Evolutionary conservation across 208 protist species (phyloP), one percentile per base, ranked within the genome.

Genomic region (Perkinsela sp.): DNA sequence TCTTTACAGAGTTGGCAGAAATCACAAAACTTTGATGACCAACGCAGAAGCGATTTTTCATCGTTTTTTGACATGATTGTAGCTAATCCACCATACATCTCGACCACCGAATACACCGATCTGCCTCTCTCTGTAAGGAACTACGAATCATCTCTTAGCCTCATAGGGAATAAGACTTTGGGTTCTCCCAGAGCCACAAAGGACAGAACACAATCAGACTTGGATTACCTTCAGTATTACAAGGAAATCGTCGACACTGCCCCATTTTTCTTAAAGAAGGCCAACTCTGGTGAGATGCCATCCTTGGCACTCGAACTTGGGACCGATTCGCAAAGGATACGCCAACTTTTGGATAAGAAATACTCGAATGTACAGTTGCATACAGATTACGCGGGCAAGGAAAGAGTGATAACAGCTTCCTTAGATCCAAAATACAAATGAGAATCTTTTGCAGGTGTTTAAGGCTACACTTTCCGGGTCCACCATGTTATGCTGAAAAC

Each of bases 61-160:
- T n/a, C 6, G 6, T 57, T 74, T 1, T 88, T 88, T 73, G 86
- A 91, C 67, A 68, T 85, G 40, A 73, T 91, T 30, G 82, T 91
- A 0, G 80, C 77, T n/a, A 91, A 88, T 74, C 86, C 86, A 29
- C 86, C 86, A 1, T 91, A 91, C 70, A 75, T 89, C 1, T 68
- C 88, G 65, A 83, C 83, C 0, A 70, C 85, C 13, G 78, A 91
- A 73, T 91, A 91, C 76, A 67, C 75, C 0, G 68, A 76, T 0
- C 72, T 91, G 6, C 80, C 83, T 1, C 70, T 66, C n/a, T 74
- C 74, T 28, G 80, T 86, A 6, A 78, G 74, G 28, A 70, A 80
- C 67, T 91, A 82, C 81, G 83, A 89, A 73, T 84, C 83, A 0
- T 84, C 82, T 67, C 73, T 79, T 66, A 83, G 83, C n/a, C 74